Percentiles rank a stretch among this genome's conserved stretches.
Evolutionary conservation across 2,329 filamentous ascomycete genomes (phyloP).

Genomic region (Capronia americana): DNA sequence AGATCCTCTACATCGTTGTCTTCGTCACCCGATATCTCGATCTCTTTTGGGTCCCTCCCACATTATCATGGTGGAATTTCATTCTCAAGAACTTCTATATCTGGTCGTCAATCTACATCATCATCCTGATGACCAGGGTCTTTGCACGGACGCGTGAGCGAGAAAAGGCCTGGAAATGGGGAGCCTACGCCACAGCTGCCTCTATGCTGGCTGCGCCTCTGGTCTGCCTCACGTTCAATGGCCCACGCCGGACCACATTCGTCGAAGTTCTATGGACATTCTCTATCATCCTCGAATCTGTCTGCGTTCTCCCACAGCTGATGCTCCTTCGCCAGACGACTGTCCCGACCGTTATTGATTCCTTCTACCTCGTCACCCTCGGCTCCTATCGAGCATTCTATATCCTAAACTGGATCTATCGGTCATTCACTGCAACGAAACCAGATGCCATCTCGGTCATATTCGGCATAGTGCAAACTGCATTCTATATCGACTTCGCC

Average conservation of each 20-base stretch:
- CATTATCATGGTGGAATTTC: slow-evolving; percentile 68
- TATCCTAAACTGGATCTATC: slow-evolving; percentile 86
- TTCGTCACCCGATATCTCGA: slow-evolving; percentile 89
- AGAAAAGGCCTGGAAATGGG: slow-evolving; percentile 93
- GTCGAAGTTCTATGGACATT: slow-evolving; percentile 80
- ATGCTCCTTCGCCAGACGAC: slow-evolving; percentile 92
- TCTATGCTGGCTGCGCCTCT: slow-evolving; percentile 74
- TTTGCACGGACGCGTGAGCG: slow-evolving; percentile 87
- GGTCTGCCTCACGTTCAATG: slow-evolving; percentile 71
- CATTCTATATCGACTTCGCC: slow-evolving; percentile 89
- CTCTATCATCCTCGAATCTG: slow-evolving; percentile 88
- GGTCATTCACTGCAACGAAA: slow-evolving; percentile 56
- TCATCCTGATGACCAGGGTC: slow-evolving; percentile 83
- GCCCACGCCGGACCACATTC: slow-evolving; percentile 48
- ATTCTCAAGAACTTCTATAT: slow-evolving; percentile 92
- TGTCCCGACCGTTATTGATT: slow-evolving; percentile 93
- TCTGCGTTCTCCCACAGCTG: slow-evolving; percentile 88
- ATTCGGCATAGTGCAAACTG: slow-evolving; percentile 87
- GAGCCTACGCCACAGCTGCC: slow-evolving; percentile 70
- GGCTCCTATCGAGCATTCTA: slow-evolving; percentile 89
- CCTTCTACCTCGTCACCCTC: slow-evolving; percentile 88
- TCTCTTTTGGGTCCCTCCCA: slow-evolving; percentile 63
- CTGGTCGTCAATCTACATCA: slow-evolving; percentile 80
- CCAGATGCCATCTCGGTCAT: slow-evolving; percentile 74
- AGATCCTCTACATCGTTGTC: slow-evolving; percentile 83